These are phyloP conservation scores for Scheffersomyces illinoinensis DNA, from an alignment of 1,139 yeast species.

Conservation along the genomic window DNA sequence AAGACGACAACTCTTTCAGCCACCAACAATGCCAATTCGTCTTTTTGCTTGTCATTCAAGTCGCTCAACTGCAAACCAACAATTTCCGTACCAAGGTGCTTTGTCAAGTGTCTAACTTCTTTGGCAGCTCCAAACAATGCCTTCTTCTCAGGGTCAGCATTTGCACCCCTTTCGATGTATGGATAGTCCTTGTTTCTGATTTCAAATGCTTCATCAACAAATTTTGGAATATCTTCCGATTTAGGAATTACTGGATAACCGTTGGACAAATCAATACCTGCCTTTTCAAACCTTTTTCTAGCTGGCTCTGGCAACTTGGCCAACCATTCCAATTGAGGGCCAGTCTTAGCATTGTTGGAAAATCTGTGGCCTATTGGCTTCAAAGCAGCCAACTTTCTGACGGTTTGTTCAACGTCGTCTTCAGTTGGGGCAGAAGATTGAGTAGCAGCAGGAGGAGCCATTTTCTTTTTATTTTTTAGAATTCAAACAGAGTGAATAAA, in stretches of 20 bases:
- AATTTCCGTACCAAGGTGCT: constrained; percentile 57
- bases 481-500: not conserved
- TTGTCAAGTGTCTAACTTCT: constrained; percentile 48
- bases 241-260: constrained; percentile 47
- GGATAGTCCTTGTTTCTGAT: constrained; percentile 42
- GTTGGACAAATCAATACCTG: constrained; percentile 38
- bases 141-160: constrained; percentile 56
- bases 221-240: constrained; percentile 38
- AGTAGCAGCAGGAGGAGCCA: constrained; percentile 5
- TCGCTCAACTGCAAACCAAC: constrained; percentile 53
- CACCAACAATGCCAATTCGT: constrained; percentile 45
- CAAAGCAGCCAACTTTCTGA: constrained; percentile 16
- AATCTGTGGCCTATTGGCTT: constrained; percentile 17
- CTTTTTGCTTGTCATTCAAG: constrained; percentile 51
- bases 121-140: constrained; percentile 53
- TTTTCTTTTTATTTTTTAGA: constrained; percentile 2
- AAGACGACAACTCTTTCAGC: constrained; percentile 53
- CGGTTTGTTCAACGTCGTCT: constrained; percentile 14
- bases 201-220: constrained; percentile 50
- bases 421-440: constrained; percentile 1
- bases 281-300: constrained; percentile 30
- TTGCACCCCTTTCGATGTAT: constrained; percentile 47
- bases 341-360: constrained; percentile 4
- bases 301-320: constrained; percentile 36
- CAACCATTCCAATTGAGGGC: constrained; percentile 8